phyloP scores from a whole-genome alignment of 306 rosid species.

The Vigna mungo region DNA sequence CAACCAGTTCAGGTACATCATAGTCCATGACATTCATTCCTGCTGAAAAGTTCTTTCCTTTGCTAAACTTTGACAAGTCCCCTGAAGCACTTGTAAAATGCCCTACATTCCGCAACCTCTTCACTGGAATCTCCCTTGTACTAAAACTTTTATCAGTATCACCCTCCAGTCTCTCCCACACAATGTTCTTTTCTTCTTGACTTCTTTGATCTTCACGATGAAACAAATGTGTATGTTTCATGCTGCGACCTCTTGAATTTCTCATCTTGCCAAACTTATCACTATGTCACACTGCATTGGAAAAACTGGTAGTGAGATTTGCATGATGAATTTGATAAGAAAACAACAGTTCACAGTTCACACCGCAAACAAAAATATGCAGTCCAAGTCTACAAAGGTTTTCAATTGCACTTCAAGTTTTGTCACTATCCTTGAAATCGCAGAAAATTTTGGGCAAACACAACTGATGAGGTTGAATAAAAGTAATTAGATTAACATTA shows the following conservation, averaged over 20 bases:
- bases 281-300: slow-evolving; percentile 45
- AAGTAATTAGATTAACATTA: not conserved
- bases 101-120: slow-evolving; percentile 17
- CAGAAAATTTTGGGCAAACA: not conserved
- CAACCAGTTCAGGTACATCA: slow-evolving; percentile 73
- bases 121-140: slow-evolving; percentile 48
- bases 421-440: not conserved
- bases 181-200: slow-evolving; percentile 26
- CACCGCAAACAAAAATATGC: not conserved
- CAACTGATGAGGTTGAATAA: not conserved
- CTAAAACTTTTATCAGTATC: slow-evolving; percentile 28
- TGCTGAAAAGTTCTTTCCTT: slow-evolving; percentile 39
- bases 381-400: not conserved
- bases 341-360: slow-evolving; percentile 37
- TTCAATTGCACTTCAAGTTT: not conserved
- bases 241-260: slow-evolving; percentile 25
- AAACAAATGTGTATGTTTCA: slow-evolving; percentile 22
- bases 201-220: slow-evolving; percentile 29
- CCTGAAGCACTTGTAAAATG: not conserved
- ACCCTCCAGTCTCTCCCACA: not conserved
- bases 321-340: slow-evolving; percentile 33
- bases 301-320: slow-evolving; percentile 44
- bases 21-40: slow-evolving; percentile 49
- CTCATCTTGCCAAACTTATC: slow-evolving; percentile 11
- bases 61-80: slow-evolving; percentile 30